A percentile compares a stretch with the other conserved stretches of the same genome.
phyloP scores from a whole-genome alignment of 1,139 yeast species.

The Starmera stellimalicola region DNA sequence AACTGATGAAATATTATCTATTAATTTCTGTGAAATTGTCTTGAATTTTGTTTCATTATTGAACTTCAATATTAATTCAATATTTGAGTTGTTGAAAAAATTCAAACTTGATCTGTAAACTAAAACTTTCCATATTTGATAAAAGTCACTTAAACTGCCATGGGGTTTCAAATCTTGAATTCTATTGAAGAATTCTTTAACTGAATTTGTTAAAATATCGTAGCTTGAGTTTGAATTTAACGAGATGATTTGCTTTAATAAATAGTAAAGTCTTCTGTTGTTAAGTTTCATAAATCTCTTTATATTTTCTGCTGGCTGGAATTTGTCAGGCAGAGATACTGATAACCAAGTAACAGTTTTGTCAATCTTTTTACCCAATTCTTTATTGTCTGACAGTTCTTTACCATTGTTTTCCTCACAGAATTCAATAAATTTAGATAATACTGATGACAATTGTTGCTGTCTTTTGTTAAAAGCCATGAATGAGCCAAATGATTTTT shows the following conservation, averaged over 20 bases:
- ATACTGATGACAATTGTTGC: constrained; percentile 38
- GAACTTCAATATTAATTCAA: constrained; percentile 41
- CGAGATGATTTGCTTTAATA: constrained; percentile 45
- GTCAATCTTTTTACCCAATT: constrained; percentile 30
- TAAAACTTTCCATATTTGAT: constrained; percentile 41
- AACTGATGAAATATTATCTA: constrained; percentile 50
- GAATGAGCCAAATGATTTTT: constrained; percentile 55
- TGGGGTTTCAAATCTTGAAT: constrained; percentile 42
- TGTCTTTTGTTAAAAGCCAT: constrained; percentile 64
- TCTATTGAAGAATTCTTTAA: constrained; percentile 50
- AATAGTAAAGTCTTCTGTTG: constrained; percentile 46
- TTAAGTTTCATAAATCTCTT: constrained; percentile 42
- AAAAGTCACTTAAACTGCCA: constrained; percentile 36
- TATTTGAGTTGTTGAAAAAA: constrained; percentile 56
- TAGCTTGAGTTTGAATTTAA: constrained; percentile 59
- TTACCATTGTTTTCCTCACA: constrained; percentile 30
- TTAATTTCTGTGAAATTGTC: constrained; percentile 37
- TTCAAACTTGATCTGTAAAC: constrained; percentile 54
- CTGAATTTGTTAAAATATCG: constrained; percentile 46
- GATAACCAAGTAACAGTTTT: constrained; percentile 61
- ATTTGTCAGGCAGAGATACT: constrained; percentile 44
- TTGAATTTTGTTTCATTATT: constrained; percentile 30
- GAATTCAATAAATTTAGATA: constrained; percentile 24
- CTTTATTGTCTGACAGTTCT: constrained; percentile 17
- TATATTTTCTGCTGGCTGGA: constrained; percentile 38